phyloP scores from a whole-genome alignment of 768 basidiomycete genomes.

The Suillus variegatus region DNA sequence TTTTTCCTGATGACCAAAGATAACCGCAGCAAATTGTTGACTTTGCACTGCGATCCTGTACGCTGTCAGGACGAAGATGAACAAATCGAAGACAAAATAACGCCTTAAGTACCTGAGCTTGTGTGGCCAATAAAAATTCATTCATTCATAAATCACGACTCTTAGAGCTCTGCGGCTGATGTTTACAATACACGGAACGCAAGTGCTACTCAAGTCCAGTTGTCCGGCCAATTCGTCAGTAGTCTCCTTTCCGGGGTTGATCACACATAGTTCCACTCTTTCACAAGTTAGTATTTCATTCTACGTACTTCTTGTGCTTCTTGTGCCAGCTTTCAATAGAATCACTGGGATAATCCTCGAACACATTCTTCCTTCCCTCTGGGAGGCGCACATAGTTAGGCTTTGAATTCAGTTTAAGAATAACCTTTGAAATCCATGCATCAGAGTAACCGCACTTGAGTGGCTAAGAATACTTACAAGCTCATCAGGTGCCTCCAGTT shows the following conservation, averaged over 20 bases:
- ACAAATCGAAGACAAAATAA: too few relatives aligned
- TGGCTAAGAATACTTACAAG: constrained; percentile 40
- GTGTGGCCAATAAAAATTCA: too few relatives aligned
- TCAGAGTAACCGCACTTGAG: not conserved
- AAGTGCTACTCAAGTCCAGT: not conserved
- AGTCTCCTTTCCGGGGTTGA: not conserved
- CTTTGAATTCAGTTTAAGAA: constrained; percentile 49
- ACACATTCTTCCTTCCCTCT: constrained; percentile 51
- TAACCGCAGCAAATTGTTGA: too few relatives aligned
- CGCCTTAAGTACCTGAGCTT: too few relatives aligned
- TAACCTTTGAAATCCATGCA: constrained; percentile 36
- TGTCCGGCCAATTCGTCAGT: not conserved
- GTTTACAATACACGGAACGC: not conserved
- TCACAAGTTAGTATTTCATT: constrained; percentile 12
- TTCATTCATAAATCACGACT: too few relatives aligned
- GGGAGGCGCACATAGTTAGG: constrained; percentile 63
- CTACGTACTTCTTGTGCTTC: constrained; percentile 45
- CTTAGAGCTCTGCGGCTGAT: too few relatives aligned
- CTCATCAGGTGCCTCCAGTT: constrained; percentile 50
- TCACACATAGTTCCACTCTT: not conserved
- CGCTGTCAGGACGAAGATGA: too few relatives aligned
- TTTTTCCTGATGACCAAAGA: too few relatives aligned
- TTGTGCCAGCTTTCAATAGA: constrained; percentile 66
- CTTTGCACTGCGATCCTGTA: too few relatives aligned
- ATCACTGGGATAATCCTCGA: constrained; percentile 42